These are phyloP conservation scores for Dipodascopsis uninucleata DNA, from an alignment of 805 yeast species.

Conservation along the genomic window DNA sequence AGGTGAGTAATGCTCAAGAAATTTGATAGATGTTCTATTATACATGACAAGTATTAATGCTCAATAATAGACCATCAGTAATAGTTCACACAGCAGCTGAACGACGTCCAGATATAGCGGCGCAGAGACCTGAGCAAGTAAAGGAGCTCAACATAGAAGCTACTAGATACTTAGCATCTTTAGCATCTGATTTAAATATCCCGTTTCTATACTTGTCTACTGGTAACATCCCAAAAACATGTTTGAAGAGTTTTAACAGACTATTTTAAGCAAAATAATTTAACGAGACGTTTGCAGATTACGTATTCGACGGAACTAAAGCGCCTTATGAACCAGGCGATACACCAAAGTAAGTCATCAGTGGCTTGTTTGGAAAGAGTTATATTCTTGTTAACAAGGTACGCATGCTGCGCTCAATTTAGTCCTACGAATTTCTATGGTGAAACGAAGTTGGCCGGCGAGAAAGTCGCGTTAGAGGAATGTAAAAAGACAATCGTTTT, in stretches of 20 bases:
- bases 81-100: conserved; percentile 26
- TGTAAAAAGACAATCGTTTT: conserved; percentile 7
- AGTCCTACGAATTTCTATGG: conserved; percentile 26
- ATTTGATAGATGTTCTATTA: neutral
- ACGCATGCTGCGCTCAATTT: too few species aligned
- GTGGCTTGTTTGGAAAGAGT: neutral
- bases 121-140: conserved; percentile 9
- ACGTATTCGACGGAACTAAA: conserved; percentile 23
- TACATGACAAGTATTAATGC: neutral
- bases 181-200: conserved; percentile 12
- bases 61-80: conserved; percentile 14
- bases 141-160: conserved; percentile 11
- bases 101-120: conserved; percentile 18
- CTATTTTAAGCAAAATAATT: neutral
- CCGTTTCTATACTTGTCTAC: conserved; percentile 23
- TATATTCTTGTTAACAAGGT: neutral
- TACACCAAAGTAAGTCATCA: conserved; percentile 14
- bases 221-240: conserved; percentile 15
- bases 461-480: conserved; percentile 4
- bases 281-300: conserved; percentile 9
- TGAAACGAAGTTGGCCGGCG: conserved; percentile 17
- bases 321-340: conserved; percentile 25
- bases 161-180: conserved; percentile 11
- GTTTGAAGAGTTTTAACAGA: too few species aligned
- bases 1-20: conserved; percentile 2